Evolutionary conservation across 225 moss, liverwort and hornwort species (phyloP).

Genomic region (Neckera pumila): DNA sequence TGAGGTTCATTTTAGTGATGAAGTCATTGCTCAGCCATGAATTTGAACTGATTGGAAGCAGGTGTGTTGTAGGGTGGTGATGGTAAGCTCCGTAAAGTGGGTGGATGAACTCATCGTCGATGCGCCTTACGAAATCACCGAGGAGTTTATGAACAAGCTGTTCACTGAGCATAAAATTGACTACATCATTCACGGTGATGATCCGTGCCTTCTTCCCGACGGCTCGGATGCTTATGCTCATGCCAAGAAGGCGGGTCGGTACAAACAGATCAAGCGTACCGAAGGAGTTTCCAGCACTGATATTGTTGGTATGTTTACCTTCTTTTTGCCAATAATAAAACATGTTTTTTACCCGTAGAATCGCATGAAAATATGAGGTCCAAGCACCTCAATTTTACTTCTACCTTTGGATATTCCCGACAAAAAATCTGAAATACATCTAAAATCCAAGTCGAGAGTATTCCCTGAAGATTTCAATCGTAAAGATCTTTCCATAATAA

Average conservation of each 20-base stretch:
- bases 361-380: not conserved
- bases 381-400: not conserved
- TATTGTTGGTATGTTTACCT: conserved; percentile 60
- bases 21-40: not conserved
- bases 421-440: not conserved
- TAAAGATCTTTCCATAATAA: not conserved
- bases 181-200: conserved; percentile 97
- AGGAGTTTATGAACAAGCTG: conserved; percentile 93
- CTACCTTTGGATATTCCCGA: not conserved
- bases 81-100: conserved; percentile 98
- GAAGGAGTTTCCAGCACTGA: conserved; percentile 99
- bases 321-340: not conserved
- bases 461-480: not conserved
- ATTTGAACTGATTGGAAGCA: conserved; percentile 11
- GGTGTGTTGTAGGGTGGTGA: conserved; percentile 73
- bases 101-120: conserved; percentile 79
- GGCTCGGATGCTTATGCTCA: conserved; percentile 94
- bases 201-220: conserved; percentile 94
- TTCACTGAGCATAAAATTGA: conserved; percentile 83
- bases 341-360: not conserved
- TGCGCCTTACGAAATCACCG: conserved; percentile 86
- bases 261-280: conserved; percentile 96
- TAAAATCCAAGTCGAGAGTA: not conserved
- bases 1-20: not conserved
- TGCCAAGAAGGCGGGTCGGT: conserved; percentile 92